Conservation (phyloP, 2,329 filamentous ascomycete species). For the Neonectria neomacrospora region DNA sequence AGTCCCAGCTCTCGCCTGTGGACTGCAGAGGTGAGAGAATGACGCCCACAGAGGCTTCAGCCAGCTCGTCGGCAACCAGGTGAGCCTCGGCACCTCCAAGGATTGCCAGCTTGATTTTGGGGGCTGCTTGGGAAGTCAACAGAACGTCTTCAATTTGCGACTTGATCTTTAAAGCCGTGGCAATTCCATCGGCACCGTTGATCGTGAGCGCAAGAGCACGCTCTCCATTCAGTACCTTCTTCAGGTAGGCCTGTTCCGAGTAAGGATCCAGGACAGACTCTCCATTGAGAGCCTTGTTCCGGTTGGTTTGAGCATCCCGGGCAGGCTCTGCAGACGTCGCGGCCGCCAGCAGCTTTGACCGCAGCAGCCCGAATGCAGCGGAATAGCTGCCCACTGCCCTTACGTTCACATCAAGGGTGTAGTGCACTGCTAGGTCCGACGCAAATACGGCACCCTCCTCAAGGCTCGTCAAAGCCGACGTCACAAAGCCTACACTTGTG, state of each 20-base stretch:
- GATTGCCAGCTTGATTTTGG: constrained; percentile 64
- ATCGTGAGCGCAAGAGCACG: constrained; percentile 67
- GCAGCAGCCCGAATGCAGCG: constrained; percentile 62
- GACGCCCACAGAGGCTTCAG: constrained; percentile 66
- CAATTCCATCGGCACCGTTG: constrained; percentile 72
- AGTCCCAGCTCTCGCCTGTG: constrained; percentile 67
- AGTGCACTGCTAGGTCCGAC: constrained; percentile 66
- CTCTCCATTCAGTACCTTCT: constrained; percentile 64
- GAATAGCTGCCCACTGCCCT: constrained; percentile 63
- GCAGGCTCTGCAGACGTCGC: constrained; percentile 50
- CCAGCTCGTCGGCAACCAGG: constrained; percentile 68
- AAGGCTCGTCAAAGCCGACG: constrained; percentile 58
- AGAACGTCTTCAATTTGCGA: constrained; percentile 60
- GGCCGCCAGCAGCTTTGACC: constrained; percentile 65
- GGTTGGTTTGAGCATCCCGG: constrained; percentile 58
- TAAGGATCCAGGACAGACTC: constrained; percentile 53
- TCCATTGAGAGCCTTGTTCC: constrained; percentile 62
- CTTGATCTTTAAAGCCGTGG: constrained; percentile 69
- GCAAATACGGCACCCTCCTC: constrained; percentile 63
- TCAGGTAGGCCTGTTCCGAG: constrained; percentile 62
- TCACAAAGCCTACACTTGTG: constrained; percentile 68
- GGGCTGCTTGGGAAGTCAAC: constrained; percentile 15
- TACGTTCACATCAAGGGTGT: constrained; percentile 61
- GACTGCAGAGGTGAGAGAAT: constrained; percentile 69
- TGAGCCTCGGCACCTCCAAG: constrained; percentile 72